These are phyloP conservation scores for Hyphodiscus sp. DNA, from an alignment of 2,329 filamentous ascomycete genomes.

Conservation along the genomic window DNA sequence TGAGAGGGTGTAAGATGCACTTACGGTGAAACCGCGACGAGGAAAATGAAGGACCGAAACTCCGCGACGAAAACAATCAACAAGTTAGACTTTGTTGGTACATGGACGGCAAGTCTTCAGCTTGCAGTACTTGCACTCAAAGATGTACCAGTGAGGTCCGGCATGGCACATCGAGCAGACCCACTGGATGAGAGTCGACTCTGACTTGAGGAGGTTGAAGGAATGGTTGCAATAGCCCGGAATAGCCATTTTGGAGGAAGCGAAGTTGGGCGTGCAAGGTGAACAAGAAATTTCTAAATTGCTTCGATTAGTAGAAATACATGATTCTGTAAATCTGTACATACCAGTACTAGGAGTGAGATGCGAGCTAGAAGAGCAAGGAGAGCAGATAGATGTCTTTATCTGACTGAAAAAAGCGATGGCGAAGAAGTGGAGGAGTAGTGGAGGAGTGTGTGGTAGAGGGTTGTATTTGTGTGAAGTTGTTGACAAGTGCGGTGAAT, in stretches of 20 bases:
- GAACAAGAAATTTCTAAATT: neutral
- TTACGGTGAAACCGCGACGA: neutral
- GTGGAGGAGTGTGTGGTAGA: neutral
- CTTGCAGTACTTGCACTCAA: conserved; percentile 63
- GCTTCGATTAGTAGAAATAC: neutral
- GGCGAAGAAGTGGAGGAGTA: neutral
- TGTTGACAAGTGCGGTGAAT: neutral
- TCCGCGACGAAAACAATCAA: neutral
- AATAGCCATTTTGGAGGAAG: conserved; percentile 39
- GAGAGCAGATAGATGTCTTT: neutral
- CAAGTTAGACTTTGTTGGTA: conserved; percentile 24
- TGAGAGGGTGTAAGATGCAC: neutral
- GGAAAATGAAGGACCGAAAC: neutral
- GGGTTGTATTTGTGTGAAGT: neutral
- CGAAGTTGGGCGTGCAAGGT: neutral
- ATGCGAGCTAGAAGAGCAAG: neutral
- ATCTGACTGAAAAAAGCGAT: neutral
- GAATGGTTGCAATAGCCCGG: conserved; percentile 53
- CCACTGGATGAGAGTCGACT: conserved; percentile 60
- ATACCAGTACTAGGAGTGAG: neutral
- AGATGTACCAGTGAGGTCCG: conserved; percentile 62
- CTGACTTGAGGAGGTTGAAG: conserved; percentile 61
- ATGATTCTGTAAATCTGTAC: neutral
- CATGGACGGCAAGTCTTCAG: conserved; percentile 57
- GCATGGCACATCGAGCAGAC: conserved; percentile 57